Evolutionary conservation across 2,329 filamentous ascomycete species (phyloP), one percentile per base, ranked within the genome.

Genomic region (Clonostachys solani): DNA sequence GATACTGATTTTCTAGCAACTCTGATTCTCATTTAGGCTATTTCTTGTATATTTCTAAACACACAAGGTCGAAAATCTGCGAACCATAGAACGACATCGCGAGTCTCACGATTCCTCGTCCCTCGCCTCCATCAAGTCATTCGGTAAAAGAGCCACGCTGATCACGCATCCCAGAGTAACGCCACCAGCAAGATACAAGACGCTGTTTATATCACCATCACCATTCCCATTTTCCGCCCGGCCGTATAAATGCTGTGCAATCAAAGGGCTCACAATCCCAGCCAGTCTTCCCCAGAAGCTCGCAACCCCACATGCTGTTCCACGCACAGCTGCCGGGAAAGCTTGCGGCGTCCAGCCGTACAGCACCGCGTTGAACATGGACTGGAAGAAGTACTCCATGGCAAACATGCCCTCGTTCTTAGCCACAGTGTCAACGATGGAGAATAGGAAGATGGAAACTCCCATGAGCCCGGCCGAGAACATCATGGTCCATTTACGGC

Each of bases 261-360:
- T 77, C 36, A 82, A 55, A 0, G 80, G 80, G 36, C 75, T 77
- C 15, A 83, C 69, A 41, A 83, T 82, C 10, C 76, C 74, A 52
- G 80, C 80, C 19, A 83, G 46, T 3, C 80, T 60, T 2, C 80
- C 80, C 76, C 77, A 81, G 55, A 81, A 83, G 49, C 74, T 77
- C 3, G 78, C 77, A 12, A 81, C 50, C 0, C 80, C 80, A 53
- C 74, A 77, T 0, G 80, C 80, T 0, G 77, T 80, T 4, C 77
- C 79, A 1, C 78, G 66, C 41, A 77, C 67, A 0, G 77, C 74
- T 3, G 73, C 75, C 0, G 77, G 77, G 60, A 83, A 82, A 1
- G 76, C 75, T 53, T 83, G 77, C 0, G 79, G 79, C 0, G 78
- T 82, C 60, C 69, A 74, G 0, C 68, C 71, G 46, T 72, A 75